These are phyloP conservation scores for Quercus glauca DNA, from an alignment of 306 rosid species.

Conservation along the genomic window DNA sequence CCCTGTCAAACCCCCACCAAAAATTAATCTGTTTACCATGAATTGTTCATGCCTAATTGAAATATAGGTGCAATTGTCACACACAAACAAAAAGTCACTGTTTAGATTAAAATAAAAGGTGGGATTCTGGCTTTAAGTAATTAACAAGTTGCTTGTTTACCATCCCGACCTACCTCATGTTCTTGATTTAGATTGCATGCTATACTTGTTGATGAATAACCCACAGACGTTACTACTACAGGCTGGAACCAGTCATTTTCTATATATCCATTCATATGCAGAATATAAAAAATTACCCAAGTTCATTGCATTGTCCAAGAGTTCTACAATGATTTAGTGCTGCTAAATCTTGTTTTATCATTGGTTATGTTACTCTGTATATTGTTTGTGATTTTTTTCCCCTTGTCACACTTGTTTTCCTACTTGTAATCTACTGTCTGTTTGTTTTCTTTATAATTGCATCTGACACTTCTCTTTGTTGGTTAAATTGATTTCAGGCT, in stretches of 20 bases:
- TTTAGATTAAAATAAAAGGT: too few species aligned
- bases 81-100: not conserved
- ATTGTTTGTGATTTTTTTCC: not conserved
- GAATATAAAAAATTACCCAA: not conserved
- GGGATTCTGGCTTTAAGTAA: not conserved
- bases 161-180: not conserved
- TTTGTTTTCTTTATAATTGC: not conserved
- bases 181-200: not conserved
- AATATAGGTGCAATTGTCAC: not conserved
- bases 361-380: not conserved
- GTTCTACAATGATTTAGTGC: not conserved
- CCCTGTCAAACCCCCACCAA: too few species aligned
- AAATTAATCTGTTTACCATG: not conserved
- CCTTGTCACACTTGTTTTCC: not conserved
- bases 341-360: not conserved
- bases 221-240: not conserved
- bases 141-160: not conserved
- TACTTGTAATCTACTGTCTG: not conserved
- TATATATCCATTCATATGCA: not conserved
- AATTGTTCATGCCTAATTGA: not conserved
- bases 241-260: not conserved
- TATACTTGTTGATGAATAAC: not conserved
- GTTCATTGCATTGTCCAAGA: not conserved
- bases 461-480: conserved; percentile 3
- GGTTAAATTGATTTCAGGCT: conserved; percentile 56